These are phyloP conservation scores for Aspergillus fijiensis DNA, from an alignment of 2,329 filamentous ascomycete genomes.

Conservation along the genomic window DNA sequence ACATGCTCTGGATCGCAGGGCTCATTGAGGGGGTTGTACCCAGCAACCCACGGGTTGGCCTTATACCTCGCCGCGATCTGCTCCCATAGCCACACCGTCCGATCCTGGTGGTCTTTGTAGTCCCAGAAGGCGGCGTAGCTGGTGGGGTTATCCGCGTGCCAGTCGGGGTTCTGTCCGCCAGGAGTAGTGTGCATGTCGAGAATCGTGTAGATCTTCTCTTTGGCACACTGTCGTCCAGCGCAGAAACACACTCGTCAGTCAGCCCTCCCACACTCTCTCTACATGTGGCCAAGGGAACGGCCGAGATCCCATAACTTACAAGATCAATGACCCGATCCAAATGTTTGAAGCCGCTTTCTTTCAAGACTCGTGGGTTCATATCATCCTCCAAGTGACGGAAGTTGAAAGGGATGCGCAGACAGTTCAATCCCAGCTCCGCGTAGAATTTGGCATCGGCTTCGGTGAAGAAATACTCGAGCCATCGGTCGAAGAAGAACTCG, in stretches of 20 bases:
- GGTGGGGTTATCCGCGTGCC: conserved; percentile 52
- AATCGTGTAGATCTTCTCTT: conserved; percentile 52
- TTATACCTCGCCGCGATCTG: conserved; percentile 49
- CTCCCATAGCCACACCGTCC: conserved; percentile 52
- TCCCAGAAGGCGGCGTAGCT: conserved; percentile 53
- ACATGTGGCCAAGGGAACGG: background rate
- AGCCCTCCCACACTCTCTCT: background rate
- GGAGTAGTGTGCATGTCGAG: conserved; percentile 41
- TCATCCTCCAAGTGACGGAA: conserved; percentile 55
- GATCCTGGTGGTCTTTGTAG: conserved; percentile 52
- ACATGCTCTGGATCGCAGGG: conserved; percentile 49
- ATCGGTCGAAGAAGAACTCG: conserved; percentile 60
- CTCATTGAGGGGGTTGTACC: conserved; percentile 56
- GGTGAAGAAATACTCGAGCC: conserved; percentile 59
- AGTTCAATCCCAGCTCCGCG: conserved; percentile 57
- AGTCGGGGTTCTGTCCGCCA: conserved; percentile 53
- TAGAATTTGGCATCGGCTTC: conserved; percentile 60
- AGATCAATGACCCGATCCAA: conserved; percentile 50
- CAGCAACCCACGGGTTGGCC: conserved; percentile 50
- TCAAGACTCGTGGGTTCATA: conserved; percentile 48
- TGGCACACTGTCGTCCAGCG: conserved; percentile 36
- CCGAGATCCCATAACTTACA: conserved; percentile 15
- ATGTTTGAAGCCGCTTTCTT: conserved; percentile 49
- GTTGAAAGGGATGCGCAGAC: conserved; percentile 61
- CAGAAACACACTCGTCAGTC: background rate